Base-by-base conservation (phyloP, 2,329 filamentous ascomycete genomes). In the Penicillium sclerotigenum region DNA sequence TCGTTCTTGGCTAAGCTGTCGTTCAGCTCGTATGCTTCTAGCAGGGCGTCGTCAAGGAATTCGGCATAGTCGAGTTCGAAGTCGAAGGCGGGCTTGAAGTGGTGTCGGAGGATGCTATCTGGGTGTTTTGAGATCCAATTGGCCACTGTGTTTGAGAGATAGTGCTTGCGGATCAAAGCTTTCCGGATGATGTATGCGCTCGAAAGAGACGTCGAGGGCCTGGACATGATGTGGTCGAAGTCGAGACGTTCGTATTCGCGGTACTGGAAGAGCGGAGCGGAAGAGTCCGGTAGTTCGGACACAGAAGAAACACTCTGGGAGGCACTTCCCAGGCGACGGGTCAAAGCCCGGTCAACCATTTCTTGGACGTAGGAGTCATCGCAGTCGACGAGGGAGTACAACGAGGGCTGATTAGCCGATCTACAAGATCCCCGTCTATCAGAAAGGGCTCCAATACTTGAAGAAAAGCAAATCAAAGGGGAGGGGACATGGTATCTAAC, bases 1-100 rank as follows among this genome's bases (percentile, higher is more conserved):
- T 83, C 83, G 65, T 96, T 96, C 43, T 80, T 80, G 31, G 83
- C 83, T 73, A 95, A 81, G 64, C 89, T 92, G 54, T 90, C 90
- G 20, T 87, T 82, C 49, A 99, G 75, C 68, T 97, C 94, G 71
- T 88, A 97, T 0, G 89, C 89, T 72, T 99, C 94, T 2, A 96
- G 81, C 8, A 99, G 78, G 0, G 94, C 90, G 65, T 99, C 94
- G 61, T 97, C 94, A 14, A 99, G 78, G 68, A 97, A 99, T 76
- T 99, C 94, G 1, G 92, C 91, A 70, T 94, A 99, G 73, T 99
- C 94, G 8, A 99, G 82, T 74, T 99, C 94, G 64, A 99, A 96
- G 40, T 90, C 85, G 60, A 95, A 90, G 41, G 86, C 86, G 2
- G 87, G 83, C 71, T 90, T 89, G 52, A 96, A 84, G 67, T 94